Evolutionary conservation across 176 grass and related monocot genomes (phyloP).

Genomic region (Eleusine coracana): DNA sequence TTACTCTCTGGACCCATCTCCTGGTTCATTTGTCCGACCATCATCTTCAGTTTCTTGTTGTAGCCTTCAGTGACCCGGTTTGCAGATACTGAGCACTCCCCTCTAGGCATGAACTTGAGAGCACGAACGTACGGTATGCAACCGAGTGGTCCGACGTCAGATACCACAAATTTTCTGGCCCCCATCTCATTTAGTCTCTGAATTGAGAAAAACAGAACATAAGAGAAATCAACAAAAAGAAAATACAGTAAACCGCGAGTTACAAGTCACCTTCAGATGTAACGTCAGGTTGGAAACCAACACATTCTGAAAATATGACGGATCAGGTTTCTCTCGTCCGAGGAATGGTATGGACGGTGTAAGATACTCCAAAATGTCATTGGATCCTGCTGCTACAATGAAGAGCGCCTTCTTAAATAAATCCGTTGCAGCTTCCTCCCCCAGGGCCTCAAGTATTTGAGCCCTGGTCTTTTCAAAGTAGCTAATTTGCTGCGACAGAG

Average conservation of each 20-base stretch:
- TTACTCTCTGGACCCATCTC: slow-evolving; percentile 52
- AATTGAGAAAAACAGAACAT: not conserved
- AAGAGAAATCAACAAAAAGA: not conserved
- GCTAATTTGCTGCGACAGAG: slow-evolving; percentile 65
- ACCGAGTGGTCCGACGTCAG: slow-evolving; percentile 77
- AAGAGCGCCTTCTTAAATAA: slow-evolving; percentile 70
- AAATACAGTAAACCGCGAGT: not conserved
- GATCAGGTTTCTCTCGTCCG: slow-evolving; percentile 50
- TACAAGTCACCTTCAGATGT: slow-evolving; percentile 66
- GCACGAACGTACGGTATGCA: slow-evolving; percentile 80
- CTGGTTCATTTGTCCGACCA: slow-evolving; percentile 64
- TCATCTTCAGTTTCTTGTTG: slow-evolving; percentile 66
- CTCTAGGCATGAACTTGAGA: slow-evolving; percentile 52
- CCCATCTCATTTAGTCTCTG: slow-evolving; percentile 70
- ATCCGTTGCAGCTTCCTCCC: slow-evolving; percentile 50
- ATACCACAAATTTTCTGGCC: slow-evolving; percentile 69
- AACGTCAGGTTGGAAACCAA: slow-evolving; percentile 75
- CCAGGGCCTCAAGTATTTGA: slow-evolving; percentile 41
- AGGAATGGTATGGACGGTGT: slow-evolving; percentile 76
- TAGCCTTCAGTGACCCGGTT: slow-evolving; percentile 68
- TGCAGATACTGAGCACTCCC: slow-evolving; percentile 50
- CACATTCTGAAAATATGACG: slow-evolving; percentile 63
- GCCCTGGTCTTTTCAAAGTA: slow-evolving; percentile 78
- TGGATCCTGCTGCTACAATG: slow-evolving; percentile 62
- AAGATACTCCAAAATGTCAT: slow-evolving; percentile 82